phyloP scores from a whole-genome alignment of 2,329 filamentous ascomycete genomes.

The Albifimbria verrucaria region DNA sequence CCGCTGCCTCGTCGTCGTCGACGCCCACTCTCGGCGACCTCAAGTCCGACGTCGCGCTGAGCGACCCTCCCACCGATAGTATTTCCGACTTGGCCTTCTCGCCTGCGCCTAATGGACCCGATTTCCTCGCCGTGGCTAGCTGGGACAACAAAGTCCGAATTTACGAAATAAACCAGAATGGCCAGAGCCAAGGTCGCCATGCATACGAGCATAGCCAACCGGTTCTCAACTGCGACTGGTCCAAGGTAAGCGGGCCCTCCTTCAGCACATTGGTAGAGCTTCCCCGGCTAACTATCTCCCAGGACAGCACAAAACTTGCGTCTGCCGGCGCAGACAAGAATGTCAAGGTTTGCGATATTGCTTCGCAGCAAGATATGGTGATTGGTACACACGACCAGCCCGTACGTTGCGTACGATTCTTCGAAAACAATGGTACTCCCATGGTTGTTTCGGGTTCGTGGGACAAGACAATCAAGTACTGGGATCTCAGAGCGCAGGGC shows the following conservation, averaged over 20 bases:
- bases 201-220: constrained; percentile 83
- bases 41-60: constrained; percentile 79
- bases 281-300: constrained; percentile 9
- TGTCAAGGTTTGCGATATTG: constrained; percentile 82
- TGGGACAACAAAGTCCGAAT: constrained; percentile 99
- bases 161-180: constrained; percentile 80
- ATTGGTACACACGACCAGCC: constrained; percentile 83
- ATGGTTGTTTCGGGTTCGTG: constrained; percentile 91
- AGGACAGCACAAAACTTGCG: constrained; percentile 89
- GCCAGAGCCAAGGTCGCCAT: constrained; percentile 80
- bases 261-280: too few relatives aligned
- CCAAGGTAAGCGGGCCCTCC: constrained; percentile 75
- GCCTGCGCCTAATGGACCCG: constrained; percentile 51
- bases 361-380: constrained; percentile 62
- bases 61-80: constrained; percentile 78
- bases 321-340: constrained; percentile 90
- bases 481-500: constrained; percentile 69
- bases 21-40: constrained; percentile 83
- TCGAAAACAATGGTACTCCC: constrained; percentile 66
- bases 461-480: constrained; percentile 90
- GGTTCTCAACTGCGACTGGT: constrained; percentile 82
- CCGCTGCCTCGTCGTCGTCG: constrained; percentile 49
- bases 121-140: constrained; percentile 85
- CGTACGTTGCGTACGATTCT: constrained; percentile 75
- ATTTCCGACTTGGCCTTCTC: constrained; percentile 87